Percentiles rank a stretch among this genome's conserved stretches.
These are phyloP conservation scores for Amanita inopinata DNA, from an alignment of 768 basidiomycete species.

Conservation along the genomic window DNA sequence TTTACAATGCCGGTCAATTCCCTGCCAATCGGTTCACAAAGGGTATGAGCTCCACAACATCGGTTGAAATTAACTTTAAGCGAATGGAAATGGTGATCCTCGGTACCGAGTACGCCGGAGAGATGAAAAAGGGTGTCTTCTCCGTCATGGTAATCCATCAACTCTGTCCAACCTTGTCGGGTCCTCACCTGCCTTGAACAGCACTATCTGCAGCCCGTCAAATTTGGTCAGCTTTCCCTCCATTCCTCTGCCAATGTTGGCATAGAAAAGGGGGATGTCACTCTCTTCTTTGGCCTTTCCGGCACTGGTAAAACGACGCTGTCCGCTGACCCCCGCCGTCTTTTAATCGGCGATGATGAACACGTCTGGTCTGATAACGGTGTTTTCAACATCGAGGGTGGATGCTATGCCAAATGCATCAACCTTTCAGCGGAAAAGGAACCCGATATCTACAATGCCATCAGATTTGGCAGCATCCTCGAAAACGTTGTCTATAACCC, in stretches of 20 bases:
- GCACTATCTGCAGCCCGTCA: conserved; percentile 98
- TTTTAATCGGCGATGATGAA: conserved; percentile 97
- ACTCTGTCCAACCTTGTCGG: background rate
- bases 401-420: conserved; percentile 98
- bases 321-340: conserved; percentile 88
- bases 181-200: conserved; percentile 16
- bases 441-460: conserved; percentile 94
- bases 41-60: conserved; percentile 98
- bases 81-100: conserved; percentile 99
- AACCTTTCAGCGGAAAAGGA: conserved; percentile 97
- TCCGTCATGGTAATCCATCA: conserved; percentile 72
- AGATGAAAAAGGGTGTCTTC: conserved; percentile 99
- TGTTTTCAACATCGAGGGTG: conserved; percentile 99
- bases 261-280: conserved; percentile 80
- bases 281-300: conserved; percentile 97
- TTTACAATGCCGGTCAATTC: conserved; percentile 99
- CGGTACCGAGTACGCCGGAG: conserved; percentile 94
- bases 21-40: conserved; percentile 99
- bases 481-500: conserved; percentile 99
- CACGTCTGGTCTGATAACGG: conserved; percentile 99
- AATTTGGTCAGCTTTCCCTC: conserved; percentile 94
- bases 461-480: conserved; percentile 91
- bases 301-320: conserved; percentile 99
- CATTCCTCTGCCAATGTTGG: conserved; percentile 98
- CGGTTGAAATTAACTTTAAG: conserved; percentile 99